Evolutionary conservation across 805 yeast species (phyloP).

Genomic region (Schwanniomyces polymorphus): DNA sequence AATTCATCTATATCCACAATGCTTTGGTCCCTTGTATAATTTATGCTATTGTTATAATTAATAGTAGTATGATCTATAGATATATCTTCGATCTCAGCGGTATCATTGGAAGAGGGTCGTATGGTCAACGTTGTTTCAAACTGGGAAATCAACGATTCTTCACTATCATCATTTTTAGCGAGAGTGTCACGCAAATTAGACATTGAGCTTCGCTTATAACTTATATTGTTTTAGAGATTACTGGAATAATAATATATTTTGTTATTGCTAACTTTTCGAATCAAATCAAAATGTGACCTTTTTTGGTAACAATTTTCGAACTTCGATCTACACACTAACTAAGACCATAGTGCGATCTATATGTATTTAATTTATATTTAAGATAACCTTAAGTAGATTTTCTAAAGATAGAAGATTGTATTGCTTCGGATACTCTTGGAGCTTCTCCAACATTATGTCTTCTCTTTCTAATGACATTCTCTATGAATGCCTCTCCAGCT

Average conservation of each 20-base stretch:
- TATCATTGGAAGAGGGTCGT: slow-evolving; percentile 35
- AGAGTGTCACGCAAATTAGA: slow-evolving; percentile 8
- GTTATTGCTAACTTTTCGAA: slow-evolving; percentile 1
- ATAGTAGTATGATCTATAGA: slow-evolving; percentile 43
- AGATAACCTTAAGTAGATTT: background rate
- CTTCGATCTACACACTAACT: background rate
- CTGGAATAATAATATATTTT: background rate
- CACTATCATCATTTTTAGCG: slow-evolving; percentile 25
- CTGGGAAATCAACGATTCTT: slow-evolving; percentile 40
- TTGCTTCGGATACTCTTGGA: slow-evolving; percentile 28
- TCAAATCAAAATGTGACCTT: background rate
- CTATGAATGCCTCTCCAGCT: slow-evolving; percentile 98
- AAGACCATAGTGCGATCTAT: background rate
- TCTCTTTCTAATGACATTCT: slow-evolving; percentile 83
- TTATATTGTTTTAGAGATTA: background rate
- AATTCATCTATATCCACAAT: slow-evolving; percentile 34
- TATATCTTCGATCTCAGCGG: slow-evolving; percentile 31
- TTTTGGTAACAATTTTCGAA: background rate
- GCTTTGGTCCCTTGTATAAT: slow-evolving; percentile 29
- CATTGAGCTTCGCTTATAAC: slow-evolving; percentile 3
- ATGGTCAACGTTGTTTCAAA: slow-evolving; percentile 46
- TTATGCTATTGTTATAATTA: slow-evolving; percentile 22
- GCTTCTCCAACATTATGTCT: slow-evolving; percentile 49
- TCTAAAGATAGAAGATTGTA: background rate
- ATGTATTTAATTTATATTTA: background rate